phyloP scores from a whole-genome alignment of 352 stramenopile genomes.

The Globisporangium splendens region DNA sequence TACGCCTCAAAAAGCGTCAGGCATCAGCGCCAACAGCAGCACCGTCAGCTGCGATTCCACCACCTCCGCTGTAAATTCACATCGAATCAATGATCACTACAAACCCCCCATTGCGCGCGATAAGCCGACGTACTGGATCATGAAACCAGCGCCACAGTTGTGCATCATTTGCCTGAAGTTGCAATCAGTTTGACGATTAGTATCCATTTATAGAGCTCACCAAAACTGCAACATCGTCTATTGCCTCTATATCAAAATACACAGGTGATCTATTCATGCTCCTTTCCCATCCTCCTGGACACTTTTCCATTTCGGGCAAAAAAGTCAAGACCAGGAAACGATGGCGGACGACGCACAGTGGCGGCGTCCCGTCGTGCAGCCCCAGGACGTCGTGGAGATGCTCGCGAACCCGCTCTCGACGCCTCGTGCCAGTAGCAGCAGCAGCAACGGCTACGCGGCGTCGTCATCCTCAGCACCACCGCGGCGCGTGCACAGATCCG shows the following conservation, averaged over 20 bases:
- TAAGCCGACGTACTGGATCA: no score
- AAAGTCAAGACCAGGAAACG: neutral
- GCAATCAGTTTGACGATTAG: no score
- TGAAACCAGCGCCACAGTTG: no score
- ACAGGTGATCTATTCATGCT: no score
- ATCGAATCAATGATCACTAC: no score
- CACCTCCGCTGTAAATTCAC: no score
- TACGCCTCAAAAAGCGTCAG: conserved; percentile 2
- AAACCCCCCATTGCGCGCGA: no score
- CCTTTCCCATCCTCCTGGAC: no score
- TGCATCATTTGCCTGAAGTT: no score
- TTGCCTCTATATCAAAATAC: neutral
- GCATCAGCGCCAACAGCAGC: neutral
- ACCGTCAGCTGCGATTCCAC: neutral
- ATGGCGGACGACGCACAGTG: conserved; percentile 4
- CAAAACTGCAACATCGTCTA: neutral
- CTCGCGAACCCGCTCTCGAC: neutral
- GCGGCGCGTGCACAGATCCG: neutral
- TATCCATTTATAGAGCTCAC: neutral
- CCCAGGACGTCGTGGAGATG: conserved; percentile 1
- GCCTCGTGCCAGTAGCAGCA: neutral
- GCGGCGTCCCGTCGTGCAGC: conserved; percentile 8
- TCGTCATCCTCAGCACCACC: no score
- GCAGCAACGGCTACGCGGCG: no score
- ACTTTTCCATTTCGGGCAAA: neutral